Conservation (phyloP, 202 grass and related monocot genomes). For the Elaeis oleifera region DNA sequence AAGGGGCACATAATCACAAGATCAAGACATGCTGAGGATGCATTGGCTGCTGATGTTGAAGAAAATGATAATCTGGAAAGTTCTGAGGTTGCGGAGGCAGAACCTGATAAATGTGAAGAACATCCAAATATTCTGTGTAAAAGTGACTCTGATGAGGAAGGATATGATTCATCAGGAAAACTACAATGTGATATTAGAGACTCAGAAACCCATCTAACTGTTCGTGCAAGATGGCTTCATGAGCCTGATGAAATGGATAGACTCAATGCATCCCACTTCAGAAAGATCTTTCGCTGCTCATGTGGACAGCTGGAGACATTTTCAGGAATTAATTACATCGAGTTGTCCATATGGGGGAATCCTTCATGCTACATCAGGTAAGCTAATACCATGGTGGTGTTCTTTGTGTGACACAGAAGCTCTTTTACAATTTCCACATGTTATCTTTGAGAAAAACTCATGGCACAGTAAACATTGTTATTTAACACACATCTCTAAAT, state of each 20-base stretch:
- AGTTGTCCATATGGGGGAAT: conserved; percentile 73
- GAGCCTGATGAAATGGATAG: conserved; percentile 85
- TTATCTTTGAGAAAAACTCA: no score
- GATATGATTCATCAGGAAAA: conserved; percentile 16
- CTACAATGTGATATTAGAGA: conserved; percentile 19
- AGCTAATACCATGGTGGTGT: no score
- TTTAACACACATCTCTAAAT: no score
- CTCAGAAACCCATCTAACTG: conserved; percentile 19
- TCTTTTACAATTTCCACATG: no score
- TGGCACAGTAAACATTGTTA: no score
- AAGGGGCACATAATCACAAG: conserved; percentile 29
- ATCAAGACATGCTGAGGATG: conserved; percentile 21
- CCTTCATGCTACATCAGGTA: conserved; percentile 97
- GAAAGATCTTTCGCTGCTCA: conserved; percentile 67
- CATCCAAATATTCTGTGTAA: conserved; percentile 24
- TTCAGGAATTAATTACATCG: conserved; percentile 59
- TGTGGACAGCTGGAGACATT: conserved; percentile 64
- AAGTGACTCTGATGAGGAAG: conserved; percentile 20
- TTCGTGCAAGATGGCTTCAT: conserved; percentile 81
- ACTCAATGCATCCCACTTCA: conserved; percentile 73
- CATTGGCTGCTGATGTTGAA: conserved; percentile 22
- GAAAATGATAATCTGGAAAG: conserved; percentile 16
- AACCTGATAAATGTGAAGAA: conserved; percentile 34
- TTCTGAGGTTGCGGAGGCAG: conserved; percentile 19
- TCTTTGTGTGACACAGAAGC: no score